Conservation (phyloP, 805 yeast species). For the Yamadazyma paraphyllophila region DNA sequence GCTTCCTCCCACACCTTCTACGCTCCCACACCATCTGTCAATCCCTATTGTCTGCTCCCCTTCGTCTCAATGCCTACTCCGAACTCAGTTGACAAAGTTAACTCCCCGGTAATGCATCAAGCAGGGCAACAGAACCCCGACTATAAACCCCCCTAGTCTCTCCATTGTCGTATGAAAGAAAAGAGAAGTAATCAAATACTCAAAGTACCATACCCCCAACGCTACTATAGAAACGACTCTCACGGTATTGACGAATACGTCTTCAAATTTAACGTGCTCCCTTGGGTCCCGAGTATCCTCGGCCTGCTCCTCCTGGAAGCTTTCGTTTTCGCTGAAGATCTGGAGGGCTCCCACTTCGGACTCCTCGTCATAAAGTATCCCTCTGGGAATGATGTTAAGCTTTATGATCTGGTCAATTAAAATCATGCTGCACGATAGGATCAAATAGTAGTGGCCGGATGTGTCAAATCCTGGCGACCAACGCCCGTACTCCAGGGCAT, state of each 20-base stretch:
- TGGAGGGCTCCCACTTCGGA: not conserved
- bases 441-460: constrained; percentile 7
- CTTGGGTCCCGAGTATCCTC: not conserved
- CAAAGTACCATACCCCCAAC: constrained; percentile 5
- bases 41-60: no score
- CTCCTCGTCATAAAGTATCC: not conserved
- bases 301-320: not conserved
- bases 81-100: not conserved
- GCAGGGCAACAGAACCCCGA: not conserved
- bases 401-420: not conserved
- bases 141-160: constrained; percentile 1
- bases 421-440: constrained; percentile 3
- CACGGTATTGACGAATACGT: not conserved
- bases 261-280: not conserved
- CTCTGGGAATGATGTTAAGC: not conserved
- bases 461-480: constrained; percentile 6
- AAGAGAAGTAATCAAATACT: constrained; percentile 7
- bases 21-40: no score
- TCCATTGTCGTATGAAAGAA: constrained; percentile 6
- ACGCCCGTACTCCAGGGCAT: not conserved
- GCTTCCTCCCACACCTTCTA: no score
- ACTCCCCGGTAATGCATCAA: not conserved
- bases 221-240: not conserved
- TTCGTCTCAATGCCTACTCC: no score
- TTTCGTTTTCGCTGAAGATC: not conserved